These are phyloP conservation scores for Fagopyrum esculentum DNA, from an alignment of 148 eudicot genomes.

Conservation along the genomic window DNA sequence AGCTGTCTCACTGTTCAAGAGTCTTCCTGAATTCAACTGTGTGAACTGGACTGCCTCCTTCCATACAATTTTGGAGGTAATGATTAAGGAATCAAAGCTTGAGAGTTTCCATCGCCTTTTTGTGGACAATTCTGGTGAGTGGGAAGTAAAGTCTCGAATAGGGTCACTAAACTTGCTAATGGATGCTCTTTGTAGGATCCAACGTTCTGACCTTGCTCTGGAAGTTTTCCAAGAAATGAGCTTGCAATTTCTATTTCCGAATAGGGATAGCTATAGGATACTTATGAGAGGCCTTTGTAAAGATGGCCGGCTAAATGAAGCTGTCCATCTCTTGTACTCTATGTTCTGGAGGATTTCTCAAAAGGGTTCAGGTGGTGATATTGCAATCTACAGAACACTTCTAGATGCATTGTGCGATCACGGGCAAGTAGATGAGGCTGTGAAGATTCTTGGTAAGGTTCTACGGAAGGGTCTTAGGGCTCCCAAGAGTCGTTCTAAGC, in stretches of 20 bases:
- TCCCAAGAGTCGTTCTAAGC: constrained; percentile 46
- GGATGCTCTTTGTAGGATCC: constrained; percentile 48
- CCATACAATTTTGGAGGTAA: constrained; percentile 60
- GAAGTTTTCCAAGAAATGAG: constrained; percentile 73
- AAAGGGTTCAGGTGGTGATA: constrained; percentile 84
- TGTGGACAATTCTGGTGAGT: constrained; percentile 47
- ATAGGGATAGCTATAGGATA: constrained; percentile 58
- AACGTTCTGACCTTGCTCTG: constrained; percentile 66
- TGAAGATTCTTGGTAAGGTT: constrained; percentile 60
- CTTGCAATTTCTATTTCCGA: constrained; percentile 53
- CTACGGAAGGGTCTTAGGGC: constrained; percentile 72
- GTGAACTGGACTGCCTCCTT: constrained; percentile 77
- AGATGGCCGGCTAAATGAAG: constrained; percentile 65
- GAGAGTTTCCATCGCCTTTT: constrained; percentile 45
- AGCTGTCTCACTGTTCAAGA: constrained; percentile 59
- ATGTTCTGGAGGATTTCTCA: constrained; percentile 88
- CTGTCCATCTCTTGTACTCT: constrained; percentile 72
- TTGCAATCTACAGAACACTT: constrained; percentile 62
- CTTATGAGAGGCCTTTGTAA: constrained; percentile 79
- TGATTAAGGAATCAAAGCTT: constrained; percentile 56
- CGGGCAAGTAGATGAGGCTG: constrained; percentile 55
- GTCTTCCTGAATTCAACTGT: constrained; percentile 63
- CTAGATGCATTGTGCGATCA: constrained; percentile 61
- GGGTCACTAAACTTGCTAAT: constrained; percentile 61
- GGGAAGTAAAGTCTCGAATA: constrained; percentile 73